Evolutionary conservation across 2,329 filamentous ascomycete genomes (phyloP), one percentile per base, ranked within the genome.

Genomic region (Lojkania enalia): DNA sequence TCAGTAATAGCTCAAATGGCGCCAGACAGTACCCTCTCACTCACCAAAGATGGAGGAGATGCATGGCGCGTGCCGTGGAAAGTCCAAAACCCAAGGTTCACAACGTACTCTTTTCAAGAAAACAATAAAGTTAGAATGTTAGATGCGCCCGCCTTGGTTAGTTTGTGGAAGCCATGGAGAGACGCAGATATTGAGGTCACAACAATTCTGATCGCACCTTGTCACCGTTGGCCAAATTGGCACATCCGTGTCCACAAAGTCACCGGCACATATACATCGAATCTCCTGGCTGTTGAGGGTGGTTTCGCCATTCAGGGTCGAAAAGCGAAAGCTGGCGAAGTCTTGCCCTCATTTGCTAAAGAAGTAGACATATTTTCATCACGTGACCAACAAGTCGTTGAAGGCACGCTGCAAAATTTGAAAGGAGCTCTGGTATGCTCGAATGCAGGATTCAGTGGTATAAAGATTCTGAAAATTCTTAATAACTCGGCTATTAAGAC

Each of bases 41-140:
- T 72, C 2, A 73, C 67, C 29, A 64, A 65, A 45, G 71, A 74
- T 38, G 59, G 49, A 0, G 69, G 66, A 0, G 67, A 71, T 31
- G 71, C 64, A 11, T 73, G 70, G 70, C 64, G 62, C 2, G 57
- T 70, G 7, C 66, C 69, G 7, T 72, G 69, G 63, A 69, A 67
- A 43, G 46, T 58, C 1, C 31, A 19, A 0, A n/a, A n/a, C n/a
- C n/a, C n/a, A 44, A 44, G 9, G 7, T 33, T 33, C 23, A 27
- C 1, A 35, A 48, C 5, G 6, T n/a, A n/a, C n/a, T n/a, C n/a
- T n/a, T n/a, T n/a, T n/a, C n/a, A n/a, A n/a, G n/a, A n/a, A n/a
- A n/a, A n/a, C n/a, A n/a, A n/a, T n/a, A n/a, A n/a, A n/a, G n/a
- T n/a, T n/a, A n/a, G n/a, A n/a, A n/a, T n/a, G n/a, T n/a, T n/a